Conservation (phyloP, 192 early-diverging fungal species). For the Backusella australiensis region DNA sequence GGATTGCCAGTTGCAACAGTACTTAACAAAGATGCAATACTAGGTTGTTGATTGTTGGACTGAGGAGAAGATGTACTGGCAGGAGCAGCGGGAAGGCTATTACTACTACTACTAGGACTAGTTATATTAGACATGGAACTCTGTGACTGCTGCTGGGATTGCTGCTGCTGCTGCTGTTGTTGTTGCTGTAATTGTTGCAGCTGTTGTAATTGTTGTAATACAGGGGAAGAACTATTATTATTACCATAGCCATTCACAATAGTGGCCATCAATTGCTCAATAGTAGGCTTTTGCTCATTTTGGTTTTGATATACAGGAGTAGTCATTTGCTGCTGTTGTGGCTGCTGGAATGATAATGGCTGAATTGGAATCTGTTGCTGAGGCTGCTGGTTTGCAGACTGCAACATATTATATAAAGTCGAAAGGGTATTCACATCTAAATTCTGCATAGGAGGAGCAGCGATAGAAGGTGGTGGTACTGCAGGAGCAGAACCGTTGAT, state of each 20-base stretch:
- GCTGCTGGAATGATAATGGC: background rate
- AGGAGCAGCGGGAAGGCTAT: background rate
- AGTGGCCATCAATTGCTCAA: background rate
- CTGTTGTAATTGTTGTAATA: background rate
- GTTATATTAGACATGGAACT: background rate
- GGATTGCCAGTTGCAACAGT: conserved; percentile 14
- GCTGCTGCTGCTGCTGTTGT: background rate
- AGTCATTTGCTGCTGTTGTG: background rate
- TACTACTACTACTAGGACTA: background rate
- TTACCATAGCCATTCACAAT: conserved; percentile 8
- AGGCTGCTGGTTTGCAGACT: background rate
- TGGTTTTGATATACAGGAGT: background rate
- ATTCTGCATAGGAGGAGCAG: background rate
- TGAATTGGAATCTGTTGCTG: background rate
- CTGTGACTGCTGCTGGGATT: background rate
- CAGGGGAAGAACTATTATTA: background rate
- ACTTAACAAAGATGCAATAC: conserved; percentile 12
- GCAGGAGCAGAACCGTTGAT: background rate
- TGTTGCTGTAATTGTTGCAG: conserved; percentile 1
- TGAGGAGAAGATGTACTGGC: background rate
- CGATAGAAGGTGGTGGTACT: background rate
- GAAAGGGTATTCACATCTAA: conserved; percentile 22
- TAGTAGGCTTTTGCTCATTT: background rate
- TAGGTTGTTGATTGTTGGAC: conserved; percentile 6
- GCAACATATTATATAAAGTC: conserved; percentile 9